Evolutionary conservation across 768 basidiomycete species (phyloP).

Genomic region (Aureoboletus auriporus): DNA sequence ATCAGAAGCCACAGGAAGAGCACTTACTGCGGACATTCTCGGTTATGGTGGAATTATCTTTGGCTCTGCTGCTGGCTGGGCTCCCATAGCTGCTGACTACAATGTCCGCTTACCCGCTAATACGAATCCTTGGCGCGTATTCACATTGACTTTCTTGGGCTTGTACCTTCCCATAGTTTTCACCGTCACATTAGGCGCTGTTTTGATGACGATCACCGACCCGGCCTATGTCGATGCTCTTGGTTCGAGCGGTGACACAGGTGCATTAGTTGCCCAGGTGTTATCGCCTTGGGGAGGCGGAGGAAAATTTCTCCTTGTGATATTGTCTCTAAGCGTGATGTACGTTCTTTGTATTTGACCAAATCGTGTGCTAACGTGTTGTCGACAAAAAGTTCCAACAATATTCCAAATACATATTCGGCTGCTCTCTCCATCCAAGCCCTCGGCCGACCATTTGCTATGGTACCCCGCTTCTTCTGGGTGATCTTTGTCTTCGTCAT

Average conservation of each 20-base stretch:
- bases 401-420: conserved; percentile 45
- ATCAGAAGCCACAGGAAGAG: conserved; percentile 41
- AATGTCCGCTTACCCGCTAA: conserved; percentile 46
- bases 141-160: conserved; percentile 48
- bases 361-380: background rate
- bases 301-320: conserved; percentile 38
- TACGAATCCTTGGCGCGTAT: conserved; percentile 40
- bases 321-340: conserved; percentile 42
- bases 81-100: conserved; percentile 52
- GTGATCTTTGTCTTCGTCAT: conserved; percentile 36
- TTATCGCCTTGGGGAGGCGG: conserved; percentile 42
- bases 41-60: conserved; percentile 52
- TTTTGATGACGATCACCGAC: conserved; percentile 40
- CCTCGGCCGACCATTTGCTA: conserved; percentile 39
- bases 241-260: conserved; percentile 35
- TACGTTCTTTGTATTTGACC: conserved; percentile 15
- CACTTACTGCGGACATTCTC: conserved; percentile 45
- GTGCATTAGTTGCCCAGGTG: conserved; percentile 41
- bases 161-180: conserved; percentile 46
- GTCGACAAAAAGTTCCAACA: conserved; percentile 27
- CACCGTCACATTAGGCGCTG: conserved; percentile 32
- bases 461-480: conserved; percentile 45
- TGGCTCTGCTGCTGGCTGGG: conserved; percentile 46
- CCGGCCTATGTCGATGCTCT: conserved; percentile 39
- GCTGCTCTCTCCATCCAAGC: conserved; percentile 44